phyloP scores from a whole-genome alignment of 2,329 filamentous ascomycete species.

The Ceratocystis eucalypticola region DNA sequence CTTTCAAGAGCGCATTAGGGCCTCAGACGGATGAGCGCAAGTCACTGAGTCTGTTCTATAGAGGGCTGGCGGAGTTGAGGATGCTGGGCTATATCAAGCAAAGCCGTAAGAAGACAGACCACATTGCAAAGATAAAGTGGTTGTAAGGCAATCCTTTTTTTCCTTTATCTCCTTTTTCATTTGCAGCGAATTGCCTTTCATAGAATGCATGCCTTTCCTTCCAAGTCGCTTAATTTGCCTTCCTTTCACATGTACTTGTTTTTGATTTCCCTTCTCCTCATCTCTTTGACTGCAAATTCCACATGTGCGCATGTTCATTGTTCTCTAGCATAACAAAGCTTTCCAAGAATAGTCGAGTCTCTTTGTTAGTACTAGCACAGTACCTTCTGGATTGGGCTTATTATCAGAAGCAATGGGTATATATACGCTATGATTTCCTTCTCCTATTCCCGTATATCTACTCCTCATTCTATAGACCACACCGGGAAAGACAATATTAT shows the following conservation, averaged over 20 bases:
- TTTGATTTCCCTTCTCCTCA: background rate
- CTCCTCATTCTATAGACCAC: too few relatives aligned
- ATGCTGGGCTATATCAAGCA: constrained; percentile 76
- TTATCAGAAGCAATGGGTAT: too few relatives aligned
- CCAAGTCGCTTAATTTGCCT: background rate
- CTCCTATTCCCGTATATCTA: too few relatives aligned
- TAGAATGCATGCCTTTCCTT: background rate
- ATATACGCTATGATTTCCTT: too few relatives aligned
- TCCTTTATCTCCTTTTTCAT: background rate
- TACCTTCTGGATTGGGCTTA: too few relatives aligned
- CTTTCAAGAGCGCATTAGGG: constrained; percentile 53
- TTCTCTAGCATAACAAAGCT: too few relatives aligned
- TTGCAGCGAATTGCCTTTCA: background rate
- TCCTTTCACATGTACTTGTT: background rate
- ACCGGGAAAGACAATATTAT: too few relatives aligned
- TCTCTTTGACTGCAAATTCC: background rate
- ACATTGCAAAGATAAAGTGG: constrained; percentile 81
- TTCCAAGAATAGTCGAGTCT: background rate
- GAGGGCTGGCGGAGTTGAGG: constrained; percentile 69
- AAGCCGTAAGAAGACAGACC: constrained; percentile 84
- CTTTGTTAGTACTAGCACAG: background rate
- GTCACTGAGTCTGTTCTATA: constrained; percentile 67
- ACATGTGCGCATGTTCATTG: too few relatives aligned
- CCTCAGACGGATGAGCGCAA: constrained; percentile 37
- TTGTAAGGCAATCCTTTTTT: constrained; percentile 30